A percentile compares a stretch with the other conserved stretches of the same genome.
phyloP scores from a whole-genome alignment of 371 early-diverging fungal genomes.

The Nematocida sp. region DNA sequence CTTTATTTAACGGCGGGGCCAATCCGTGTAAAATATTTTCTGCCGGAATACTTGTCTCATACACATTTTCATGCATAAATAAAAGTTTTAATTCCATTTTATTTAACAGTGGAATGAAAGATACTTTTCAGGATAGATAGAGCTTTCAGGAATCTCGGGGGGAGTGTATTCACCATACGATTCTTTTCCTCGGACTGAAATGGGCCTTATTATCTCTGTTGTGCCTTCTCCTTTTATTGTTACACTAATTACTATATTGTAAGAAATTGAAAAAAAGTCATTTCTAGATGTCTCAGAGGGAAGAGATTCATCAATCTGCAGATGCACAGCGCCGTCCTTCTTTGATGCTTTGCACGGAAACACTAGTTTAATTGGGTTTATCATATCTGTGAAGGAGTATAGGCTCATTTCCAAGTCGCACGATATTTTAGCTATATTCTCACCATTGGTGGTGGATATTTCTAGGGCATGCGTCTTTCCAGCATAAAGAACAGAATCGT shows the following conservation, averaged over 20 bases:
- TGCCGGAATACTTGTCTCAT: background rate
- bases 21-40: slow-evolving; percentile 17
- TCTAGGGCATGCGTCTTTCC: slow-evolving; percentile 15
- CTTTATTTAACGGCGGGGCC: slow-evolving; percentile 42
- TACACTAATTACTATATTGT: slow-evolving; percentile 11
- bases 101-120: slow-evolving; percentile 53
- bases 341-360: slow-evolving; percentile 30
- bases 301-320: slow-evolving; percentile 18
- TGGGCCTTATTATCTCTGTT: background rate
- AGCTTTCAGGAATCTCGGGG: slow-evolving; percentile 45
- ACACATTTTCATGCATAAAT: slow-evolving; percentile 31
- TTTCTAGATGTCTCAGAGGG: slow-evolving; percentile 45
- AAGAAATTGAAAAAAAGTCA: slow-evolving; percentile 57
- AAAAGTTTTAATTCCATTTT: slow-evolving; percentile 47
- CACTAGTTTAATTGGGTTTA: background rate
- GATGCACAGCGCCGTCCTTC: background rate
- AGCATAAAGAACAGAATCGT: slow-evolving; percentile 54
- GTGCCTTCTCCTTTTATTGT: slow-evolving; percentile 12
- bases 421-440: background rate
- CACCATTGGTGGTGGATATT: background rate
- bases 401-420: slow-evolving; percentile 24
- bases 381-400: background rate
- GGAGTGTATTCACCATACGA: slow-evolving; percentile 30
- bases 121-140: slow-evolving; percentile 53
- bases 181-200: slow-evolving; percentile 31